A percentile compares a stretch with the other conserved stretches of the same genome.
Evolutionary conservation across 2,329 filamentous ascomycete genomes (phyloP).

Genomic region (Colletotrichum sp.): DNA sequence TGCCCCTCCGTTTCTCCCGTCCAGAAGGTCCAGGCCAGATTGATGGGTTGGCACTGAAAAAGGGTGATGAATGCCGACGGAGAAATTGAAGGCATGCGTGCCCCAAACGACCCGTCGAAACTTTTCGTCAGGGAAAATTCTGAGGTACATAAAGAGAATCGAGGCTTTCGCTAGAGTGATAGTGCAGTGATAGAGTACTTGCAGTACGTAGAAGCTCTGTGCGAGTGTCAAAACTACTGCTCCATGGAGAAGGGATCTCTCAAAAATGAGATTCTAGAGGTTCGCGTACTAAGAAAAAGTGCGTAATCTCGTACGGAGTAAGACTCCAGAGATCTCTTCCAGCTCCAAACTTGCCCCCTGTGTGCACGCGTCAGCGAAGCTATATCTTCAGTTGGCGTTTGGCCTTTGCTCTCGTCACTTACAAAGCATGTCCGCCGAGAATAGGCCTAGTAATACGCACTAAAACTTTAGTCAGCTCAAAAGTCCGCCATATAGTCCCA

Average conservation of each 20-base stretch:
- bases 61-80: conserved; percentile 30
- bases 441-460: fast-evolving
- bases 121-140: conserved; percentile 35
- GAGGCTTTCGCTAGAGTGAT: conserved; percentile 43
- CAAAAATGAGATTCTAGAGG: fast-evolving
- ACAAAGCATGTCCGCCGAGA: neutral
- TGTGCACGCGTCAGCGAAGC: fast-evolving
- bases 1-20: neutral
- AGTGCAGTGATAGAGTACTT: conserved; percentile 5
- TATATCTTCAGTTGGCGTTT: fast-evolving
- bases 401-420: neutral
- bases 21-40: neutral
- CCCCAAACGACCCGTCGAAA: conserved; percentile 28
- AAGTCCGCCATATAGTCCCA: fast-evolving
- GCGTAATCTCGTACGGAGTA: neutral
- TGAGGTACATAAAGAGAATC: conserved; percentile 39
- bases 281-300: neutral
- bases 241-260: neutral
- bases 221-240: fast-evolving
- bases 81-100: conserved; percentile 8
- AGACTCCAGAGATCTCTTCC: neutral
- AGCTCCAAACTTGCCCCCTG: neutral
- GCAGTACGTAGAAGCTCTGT: neutral
- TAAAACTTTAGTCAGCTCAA: fast-evolving
- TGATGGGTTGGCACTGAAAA: conserved; percentile 22